A percentile compares a stretch with the other conserved stretches of the same genome.
These are phyloP conservation scores for Lentinula novae-zelandiae DNA, from an alignment of 1,284 basidiomycete genomes.

Conservation along the genomic window DNA sequence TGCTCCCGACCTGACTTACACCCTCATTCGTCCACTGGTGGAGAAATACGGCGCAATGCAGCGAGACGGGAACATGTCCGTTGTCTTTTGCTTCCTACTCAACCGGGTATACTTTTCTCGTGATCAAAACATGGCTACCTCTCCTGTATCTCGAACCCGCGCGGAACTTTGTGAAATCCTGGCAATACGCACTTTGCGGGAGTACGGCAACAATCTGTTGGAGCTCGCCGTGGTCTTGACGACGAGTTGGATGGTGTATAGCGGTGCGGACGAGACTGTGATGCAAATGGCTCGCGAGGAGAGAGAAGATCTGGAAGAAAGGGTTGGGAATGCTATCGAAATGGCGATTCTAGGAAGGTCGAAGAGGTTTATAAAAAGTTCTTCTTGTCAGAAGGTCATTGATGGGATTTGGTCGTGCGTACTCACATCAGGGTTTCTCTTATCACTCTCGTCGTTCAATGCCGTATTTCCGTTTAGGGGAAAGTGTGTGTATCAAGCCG, in stretches of 20 bases:
- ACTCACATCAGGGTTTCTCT: not conserved
- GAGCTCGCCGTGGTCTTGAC: constrained; percentile 79
- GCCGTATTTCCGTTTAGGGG: constrained; percentile 44
- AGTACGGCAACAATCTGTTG: constrained; percentile 73
- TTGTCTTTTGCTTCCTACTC: constrained; percentile 87
- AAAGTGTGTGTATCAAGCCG: constrained; percentile 85
- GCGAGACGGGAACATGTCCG: constrained; percentile 60
- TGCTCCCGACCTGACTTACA: constrained; percentile 84
- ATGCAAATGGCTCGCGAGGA: constrained; percentile 66
- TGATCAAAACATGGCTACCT: constrained; percentile 63
- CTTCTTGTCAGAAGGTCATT: constrained; percentile 86
- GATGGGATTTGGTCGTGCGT: constrained; percentile 73
- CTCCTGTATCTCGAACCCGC: constrained; percentile 70
- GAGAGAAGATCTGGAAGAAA: constrained; percentile 70
- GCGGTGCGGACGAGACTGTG: constrained; percentile 69
- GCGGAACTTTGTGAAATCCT: constrained; percentile 87
- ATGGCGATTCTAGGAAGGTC: constrained; percentile 85
- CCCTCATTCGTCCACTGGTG: constrained; percentile 71
- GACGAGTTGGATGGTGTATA: constrained; percentile 85
- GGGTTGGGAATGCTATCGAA: constrained; percentile 87
- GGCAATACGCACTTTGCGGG: constrained; percentile 77
- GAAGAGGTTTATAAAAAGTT: constrained; percentile 83
- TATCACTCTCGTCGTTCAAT: constrained; percentile 1
- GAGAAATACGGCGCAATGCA: constrained; percentile 72
- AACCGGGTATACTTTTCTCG: constrained; percentile 86